A percentile compares a stretch with the other conserved stretches of the same genome.
Conservation (phyloP, 768 basidiomycete genomes). For the Cystobasidium tubakii region DNA sequence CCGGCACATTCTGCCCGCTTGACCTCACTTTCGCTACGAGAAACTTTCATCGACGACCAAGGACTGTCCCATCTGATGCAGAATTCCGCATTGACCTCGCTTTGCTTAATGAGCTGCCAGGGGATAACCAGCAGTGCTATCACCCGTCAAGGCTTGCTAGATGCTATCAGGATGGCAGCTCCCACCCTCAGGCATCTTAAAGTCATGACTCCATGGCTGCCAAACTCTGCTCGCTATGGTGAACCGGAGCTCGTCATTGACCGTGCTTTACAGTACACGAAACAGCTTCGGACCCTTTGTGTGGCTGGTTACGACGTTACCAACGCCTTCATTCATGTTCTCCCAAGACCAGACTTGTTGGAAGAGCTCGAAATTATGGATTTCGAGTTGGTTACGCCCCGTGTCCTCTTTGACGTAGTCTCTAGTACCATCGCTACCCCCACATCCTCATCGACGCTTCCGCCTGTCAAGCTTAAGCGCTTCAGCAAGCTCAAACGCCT, state of each 20-base stretch:
- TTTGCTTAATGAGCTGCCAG: conserved; percentile 38
- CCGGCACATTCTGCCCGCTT: conserved; percentile 5
- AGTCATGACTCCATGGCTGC: conserved; percentile 38
- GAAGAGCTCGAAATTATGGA: conserved; percentile 36
- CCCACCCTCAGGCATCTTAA: conserved; percentile 16
- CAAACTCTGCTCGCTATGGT: background rate
- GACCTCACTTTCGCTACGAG: conserved; percentile 29
- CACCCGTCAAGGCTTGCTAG: conserved; percentile 28
- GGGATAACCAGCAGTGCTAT: conserved; percentile 38
- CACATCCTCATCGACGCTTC: background rate
- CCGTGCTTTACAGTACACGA: conserved; percentile 13
- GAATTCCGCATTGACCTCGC: background rate
- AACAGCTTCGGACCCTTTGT: conserved; percentile 7
- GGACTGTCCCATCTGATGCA: conserved; percentile 30
- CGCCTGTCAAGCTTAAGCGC: background rate
- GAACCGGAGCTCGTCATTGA: conserved; percentile 31
- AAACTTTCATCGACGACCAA: conserved; percentile 38
- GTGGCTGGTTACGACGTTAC: conserved; percentile 37
- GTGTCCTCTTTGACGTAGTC: conserved; percentile 23
- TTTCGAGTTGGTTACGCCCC: conserved; percentile 27
- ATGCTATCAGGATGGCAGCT: conserved; percentile 1
- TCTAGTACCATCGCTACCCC: background rate
- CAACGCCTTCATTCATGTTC: conserved; percentile 15
- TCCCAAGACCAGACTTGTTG: conserved; percentile 25
- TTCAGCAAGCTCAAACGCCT: conserved; percentile 15